Conservation (phyloP, 140 eudicot species). For the Senecio squalidus region DNA sequence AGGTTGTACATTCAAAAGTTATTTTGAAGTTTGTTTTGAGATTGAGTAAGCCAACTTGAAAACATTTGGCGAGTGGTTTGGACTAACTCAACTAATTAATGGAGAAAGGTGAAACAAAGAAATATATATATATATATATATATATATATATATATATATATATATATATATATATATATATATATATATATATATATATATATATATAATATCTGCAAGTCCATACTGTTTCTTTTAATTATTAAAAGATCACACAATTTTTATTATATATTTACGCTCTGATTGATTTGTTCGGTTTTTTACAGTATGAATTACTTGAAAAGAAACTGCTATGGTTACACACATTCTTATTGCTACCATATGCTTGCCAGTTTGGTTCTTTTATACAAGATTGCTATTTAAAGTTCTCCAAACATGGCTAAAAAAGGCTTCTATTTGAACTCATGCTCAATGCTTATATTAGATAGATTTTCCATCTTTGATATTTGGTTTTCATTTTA, state of each 20-base stretch:
- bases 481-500: slow-evolving; percentile 1
- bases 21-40: not conserved
- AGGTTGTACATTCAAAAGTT: not conserved
- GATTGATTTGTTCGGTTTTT: slow-evolving; percentile 13
- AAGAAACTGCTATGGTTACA: slow-evolving; percentile 9
- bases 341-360: not conserved
- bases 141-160: no score
- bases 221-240: not conserved
- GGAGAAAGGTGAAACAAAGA: not conserved
- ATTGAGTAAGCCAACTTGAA: slow-evolving; percentile 2
- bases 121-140: not conserved
- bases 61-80: slow-evolving; percentile 5
- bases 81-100: not conserved
- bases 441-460: not conserved
- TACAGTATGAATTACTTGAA: not conserved
- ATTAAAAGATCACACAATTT: slow-evolving; percentile 2
- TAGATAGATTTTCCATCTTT: not conserved
- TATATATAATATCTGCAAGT: not conserved
- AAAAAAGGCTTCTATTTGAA: not conserved
- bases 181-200: no score
- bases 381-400: not conserved
- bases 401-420: slow-evolving; percentile 1
- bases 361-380: not conserved
- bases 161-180: no score
- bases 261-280: not conserved